A percentile compares a stretch with the other conserved stretches of the same genome.
phyloP scores from a whole-genome alignment of 805 yeast genomes.

The Metschnikowia cubensis region DNA sequence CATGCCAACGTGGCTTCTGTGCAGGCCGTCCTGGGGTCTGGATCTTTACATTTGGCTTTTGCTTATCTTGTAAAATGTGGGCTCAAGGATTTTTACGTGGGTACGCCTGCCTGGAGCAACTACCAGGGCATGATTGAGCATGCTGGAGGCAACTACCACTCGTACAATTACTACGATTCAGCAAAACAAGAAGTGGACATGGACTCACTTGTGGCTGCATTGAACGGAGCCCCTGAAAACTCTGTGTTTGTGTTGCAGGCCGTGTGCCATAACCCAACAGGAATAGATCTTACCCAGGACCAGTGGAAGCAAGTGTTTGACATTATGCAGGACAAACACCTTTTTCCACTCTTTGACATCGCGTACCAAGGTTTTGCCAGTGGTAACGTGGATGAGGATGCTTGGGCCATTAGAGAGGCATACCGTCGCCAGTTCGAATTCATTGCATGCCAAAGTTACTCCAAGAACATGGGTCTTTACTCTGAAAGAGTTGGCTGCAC shows the following conservation, averaged over 20 bases:
- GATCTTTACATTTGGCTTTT: slow-evolving; percentile 38
- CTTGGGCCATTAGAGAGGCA: slow-evolving; percentile 37
- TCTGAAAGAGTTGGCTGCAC: slow-evolving; percentile 38
- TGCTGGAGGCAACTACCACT: slow-evolving; percentile 24
- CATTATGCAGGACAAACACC: slow-evolving; percentile 21
- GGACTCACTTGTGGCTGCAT: slow-evolving; percentile 21
- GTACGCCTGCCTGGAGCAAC: slow-evolving; percentile 40
- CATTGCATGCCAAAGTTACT: slow-evolving; percentile 33
- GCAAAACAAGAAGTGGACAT: slow-evolving; percentile 29
- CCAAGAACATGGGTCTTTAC: slow-evolving; percentile 41
- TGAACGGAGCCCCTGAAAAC: slow-evolving; percentile 27
- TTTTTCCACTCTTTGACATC: slow-evolving; percentile 35
- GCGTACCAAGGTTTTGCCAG: slow-evolving; percentile 43
- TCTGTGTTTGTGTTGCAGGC: slow-evolving; percentile 39
- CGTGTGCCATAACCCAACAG: slow-evolving; percentile 46
- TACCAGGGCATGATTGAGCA: slow-evolving; percentile 34
- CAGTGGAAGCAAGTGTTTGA: slow-evolving; percentile 35
- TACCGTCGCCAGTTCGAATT: slow-evolving; percentile 24
- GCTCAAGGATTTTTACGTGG: slow-evolving; percentile 28
- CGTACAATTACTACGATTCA: slow-evolving; percentile 31
- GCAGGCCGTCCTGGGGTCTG: slow-evolving; percentile 42
- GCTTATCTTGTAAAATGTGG: slow-evolving; percentile 20
- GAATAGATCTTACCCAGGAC: slow-evolving; percentile 34
- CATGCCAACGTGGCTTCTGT: slow-evolving; percentile 30
- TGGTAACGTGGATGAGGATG: slow-evolving; percentile 29